phyloP scores from a whole-genome alignment of 805 yeast species.

The Cyberlindnera mississippiensis region DNA sequence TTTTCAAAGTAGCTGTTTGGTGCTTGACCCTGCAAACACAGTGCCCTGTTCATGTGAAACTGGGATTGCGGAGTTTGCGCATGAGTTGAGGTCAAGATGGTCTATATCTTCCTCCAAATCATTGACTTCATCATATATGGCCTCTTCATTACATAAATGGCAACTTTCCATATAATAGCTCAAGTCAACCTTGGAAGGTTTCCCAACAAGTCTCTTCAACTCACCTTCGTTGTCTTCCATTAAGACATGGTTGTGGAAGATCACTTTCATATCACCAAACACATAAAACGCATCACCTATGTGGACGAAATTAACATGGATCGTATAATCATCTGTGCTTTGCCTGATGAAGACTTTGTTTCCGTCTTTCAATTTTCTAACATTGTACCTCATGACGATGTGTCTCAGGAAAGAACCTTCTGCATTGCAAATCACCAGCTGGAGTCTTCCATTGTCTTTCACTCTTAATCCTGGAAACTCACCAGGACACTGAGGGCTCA shows the following conservation, averaged over 20 bases:
- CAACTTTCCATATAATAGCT: constrained; percentile 16
- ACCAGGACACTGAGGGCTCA: constrained; percentile 14
- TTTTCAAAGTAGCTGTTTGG: constrained; percentile 1
- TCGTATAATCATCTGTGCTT: constrained; percentile 19
- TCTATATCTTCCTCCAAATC: not conserved
- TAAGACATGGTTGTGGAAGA: constrained; percentile 25
- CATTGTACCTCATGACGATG: constrained; percentile 27
- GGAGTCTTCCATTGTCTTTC: constrained; percentile 28
- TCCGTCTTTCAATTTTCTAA: constrained; percentile 22
- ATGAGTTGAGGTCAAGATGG: not conserved
- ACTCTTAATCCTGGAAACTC: constrained; percentile 23
- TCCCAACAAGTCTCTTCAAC: constrained; percentile 18
- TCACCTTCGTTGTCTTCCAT: constrained; percentile 17
- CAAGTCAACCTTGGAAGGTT: constrained; percentile 24
- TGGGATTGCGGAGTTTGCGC: not conserved
- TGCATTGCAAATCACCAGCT: constrained; percentile 29
- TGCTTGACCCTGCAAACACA: not conserved
- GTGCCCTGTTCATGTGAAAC: not conserved
- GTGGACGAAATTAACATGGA: constrained; percentile 25
- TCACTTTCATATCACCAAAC: constrained; percentile 29
- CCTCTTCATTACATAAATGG: constrained; percentile 7
- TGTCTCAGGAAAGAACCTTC: constrained; percentile 27
- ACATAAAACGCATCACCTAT: constrained; percentile 27
- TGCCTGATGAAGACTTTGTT: constrained; percentile 28
- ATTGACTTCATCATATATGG: constrained; percentile 2